Conservation (phyloP, 2,329 filamentous ascomycete species). For the Colletotrichum euphorbiae region DNA sequence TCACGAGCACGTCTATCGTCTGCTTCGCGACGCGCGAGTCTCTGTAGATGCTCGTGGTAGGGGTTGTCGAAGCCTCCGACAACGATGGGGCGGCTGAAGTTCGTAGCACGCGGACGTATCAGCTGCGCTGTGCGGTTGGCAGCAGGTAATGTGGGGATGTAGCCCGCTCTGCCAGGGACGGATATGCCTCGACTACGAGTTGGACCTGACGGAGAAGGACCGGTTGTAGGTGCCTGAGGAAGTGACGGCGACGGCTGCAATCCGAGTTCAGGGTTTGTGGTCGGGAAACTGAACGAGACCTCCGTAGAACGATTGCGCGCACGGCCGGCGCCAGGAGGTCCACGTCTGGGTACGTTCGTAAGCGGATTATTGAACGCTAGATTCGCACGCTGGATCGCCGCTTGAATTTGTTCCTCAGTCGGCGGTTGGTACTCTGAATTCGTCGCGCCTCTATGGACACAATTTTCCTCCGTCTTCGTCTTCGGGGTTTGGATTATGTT, state of each 20-base stretch:
- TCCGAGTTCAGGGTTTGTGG: constrained; percentile 2
- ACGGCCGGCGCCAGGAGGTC: constrained; percentile 25
- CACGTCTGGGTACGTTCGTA: constrained; percentile 36
- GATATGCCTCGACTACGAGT: constrained; percentile 26
- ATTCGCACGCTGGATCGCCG: constrained; percentile 32
- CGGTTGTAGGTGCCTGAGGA: constrained; percentile 8
- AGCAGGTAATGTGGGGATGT: constrained; percentile 35
- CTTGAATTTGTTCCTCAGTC: constrained; percentile 29
- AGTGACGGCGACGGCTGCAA: neutral
- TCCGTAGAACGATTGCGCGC: constrained; percentile 30
- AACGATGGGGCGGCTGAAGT: constrained; percentile 31
- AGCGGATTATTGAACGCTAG: constrained; percentile 19
- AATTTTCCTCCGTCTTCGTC: neutral
- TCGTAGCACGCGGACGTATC: constrained; percentile 20
- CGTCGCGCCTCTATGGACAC: neutral
- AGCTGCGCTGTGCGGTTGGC: constrained; percentile 24
- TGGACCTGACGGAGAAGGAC: constrained; percentile 1
- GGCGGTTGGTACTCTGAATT: constrained; percentile 23
- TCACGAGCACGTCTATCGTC: constrained; percentile 14
- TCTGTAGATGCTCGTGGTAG: constrained; percentile 27
- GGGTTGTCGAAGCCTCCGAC: constrained; percentile 39
- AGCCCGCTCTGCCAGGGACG: constrained; percentile 27
- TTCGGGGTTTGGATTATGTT: constrained; percentile 1
- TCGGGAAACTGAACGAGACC: constrained; percentile 31
- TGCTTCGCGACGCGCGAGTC: constrained; percentile 30